Percentiles rank a stretch among this genome's conserved stretches.
phyloP scores from a whole-genome alignment of 257 asterid species.

The Cruciata laevipes region DNA sequence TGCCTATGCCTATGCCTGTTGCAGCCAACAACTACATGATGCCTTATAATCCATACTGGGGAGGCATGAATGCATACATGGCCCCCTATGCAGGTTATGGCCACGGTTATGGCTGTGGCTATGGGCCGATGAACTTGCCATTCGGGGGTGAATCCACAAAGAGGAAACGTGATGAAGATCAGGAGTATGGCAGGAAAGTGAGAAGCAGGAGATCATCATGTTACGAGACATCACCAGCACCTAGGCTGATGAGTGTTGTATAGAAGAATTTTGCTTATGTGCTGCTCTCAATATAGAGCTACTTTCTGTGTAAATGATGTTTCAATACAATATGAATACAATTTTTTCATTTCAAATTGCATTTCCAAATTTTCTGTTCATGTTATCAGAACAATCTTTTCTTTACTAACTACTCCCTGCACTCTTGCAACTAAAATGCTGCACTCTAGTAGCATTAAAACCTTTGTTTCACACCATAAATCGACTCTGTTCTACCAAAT shows the following conservation, averaged over 20 bases:
- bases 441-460: too few relatives aligned
- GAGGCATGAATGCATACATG: not conserved
- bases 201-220: not conserved
- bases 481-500: not conserved
- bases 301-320: not conserved
- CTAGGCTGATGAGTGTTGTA: not conserved
- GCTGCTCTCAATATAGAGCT: not conserved
- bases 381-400: not conserved
- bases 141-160: not conserved
- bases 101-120: not conserved
- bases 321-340: not conserved
- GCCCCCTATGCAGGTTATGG: not conserved
- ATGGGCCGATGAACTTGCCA: constrained; percentile 15
- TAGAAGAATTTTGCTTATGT: not conserved
- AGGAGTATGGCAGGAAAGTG: not conserved
- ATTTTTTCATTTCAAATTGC: not conserved
- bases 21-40: not conserved
- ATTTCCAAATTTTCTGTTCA: not conserved
- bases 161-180: not conserved
- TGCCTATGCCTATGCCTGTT: not conserved
- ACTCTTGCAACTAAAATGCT: too few relatives aligned
- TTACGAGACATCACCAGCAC: not conserved
- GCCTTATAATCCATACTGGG: not conserved
- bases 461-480: not conserved
- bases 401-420: not conserved